phyloP scores from a whole-genome alignment of 192 early-diverging fungal species.

The Paraglomus occultum region DNA sequence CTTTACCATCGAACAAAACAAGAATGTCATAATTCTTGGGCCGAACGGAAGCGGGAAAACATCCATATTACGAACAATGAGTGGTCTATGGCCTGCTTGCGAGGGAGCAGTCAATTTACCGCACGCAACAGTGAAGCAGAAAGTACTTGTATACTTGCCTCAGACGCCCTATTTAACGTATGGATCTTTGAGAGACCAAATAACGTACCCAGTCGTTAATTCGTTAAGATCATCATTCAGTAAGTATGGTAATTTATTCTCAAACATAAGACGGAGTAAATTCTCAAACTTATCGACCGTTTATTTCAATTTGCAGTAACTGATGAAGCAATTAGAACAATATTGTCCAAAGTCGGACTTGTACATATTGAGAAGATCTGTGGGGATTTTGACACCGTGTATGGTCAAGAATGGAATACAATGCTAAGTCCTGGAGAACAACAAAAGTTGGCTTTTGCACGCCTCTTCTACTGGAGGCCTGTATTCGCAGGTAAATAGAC shows the following conservation, averaged over 20 bases:
- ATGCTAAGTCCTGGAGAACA: conserved; percentile 77
- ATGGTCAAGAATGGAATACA: conserved; percentile 58
- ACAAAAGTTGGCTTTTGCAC: conserved; percentile 66
- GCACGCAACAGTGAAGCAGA: not conserved
- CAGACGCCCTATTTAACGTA: conserved; percentile 62
- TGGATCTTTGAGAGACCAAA: conserved; percentile 64
- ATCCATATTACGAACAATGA: conserved; percentile 71
- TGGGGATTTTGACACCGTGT: conserved; percentile 42
- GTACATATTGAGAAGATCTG: conserved; percentile 40
- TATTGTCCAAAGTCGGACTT: conserved; percentile 40
- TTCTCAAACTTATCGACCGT: conserved; percentile 26
- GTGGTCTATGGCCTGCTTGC: conserved; percentile 68
- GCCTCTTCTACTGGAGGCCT: conserved; percentile 70
- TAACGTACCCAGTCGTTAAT: conserved; percentile 55
- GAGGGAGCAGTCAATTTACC: conserved; percentile 49
- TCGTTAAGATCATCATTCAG: conserved; percentile 34
- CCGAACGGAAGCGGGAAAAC: conserved; percentile 87
- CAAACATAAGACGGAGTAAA: conserved; percentile 33
- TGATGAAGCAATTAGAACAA: conserved; percentile 41
- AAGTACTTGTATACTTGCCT: conserved; percentile 58
- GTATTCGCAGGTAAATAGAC: conserved; percentile 60
- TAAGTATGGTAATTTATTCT: conserved; percentile 31
- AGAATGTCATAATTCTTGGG: conserved; percentile 65
- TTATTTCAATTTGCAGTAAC: conserved; percentile 36
- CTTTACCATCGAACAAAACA: conserved; percentile 48